Percentiles rank a stretch among this genome's conserved stretches.
Evolutionary conservation across 257 asterid species (phyloP).

Genomic region (Lycium barbarum): DNA sequence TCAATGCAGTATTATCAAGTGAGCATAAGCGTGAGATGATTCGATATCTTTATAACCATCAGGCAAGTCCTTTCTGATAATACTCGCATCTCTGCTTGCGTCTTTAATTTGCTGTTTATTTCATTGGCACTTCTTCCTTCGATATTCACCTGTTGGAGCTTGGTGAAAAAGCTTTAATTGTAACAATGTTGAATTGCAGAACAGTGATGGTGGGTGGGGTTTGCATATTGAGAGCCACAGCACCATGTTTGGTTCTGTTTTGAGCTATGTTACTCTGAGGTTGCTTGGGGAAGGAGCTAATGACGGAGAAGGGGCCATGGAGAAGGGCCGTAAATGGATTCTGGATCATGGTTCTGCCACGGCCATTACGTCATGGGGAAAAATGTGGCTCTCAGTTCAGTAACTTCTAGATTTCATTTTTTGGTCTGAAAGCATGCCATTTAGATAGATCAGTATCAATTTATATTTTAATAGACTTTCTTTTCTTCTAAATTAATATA

Average conservation of each 20-base stretch:
- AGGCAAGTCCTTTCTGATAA: conserved; percentile 50
- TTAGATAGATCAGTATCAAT: conserved; percentile 14
- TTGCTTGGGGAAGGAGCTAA: conserved; percentile 96
- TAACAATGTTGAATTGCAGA: conserved; percentile 57
- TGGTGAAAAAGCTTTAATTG: conserved; percentile 9
- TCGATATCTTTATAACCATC: conserved; percentile 98
- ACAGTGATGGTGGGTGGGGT: conserved; percentile 99
- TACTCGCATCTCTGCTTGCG: conserved; percentile 19
- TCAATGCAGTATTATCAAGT: conserved; percentile 76
- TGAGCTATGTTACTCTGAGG: conserved; percentile 89
- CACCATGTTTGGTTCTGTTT: conserved; percentile 96
- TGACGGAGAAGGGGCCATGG: conserved; percentile 94
- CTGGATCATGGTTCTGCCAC: conserved; percentile 94
- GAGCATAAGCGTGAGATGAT: conserved; percentile 91
- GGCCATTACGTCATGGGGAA: conserved; percentile 97
- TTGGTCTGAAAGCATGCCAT: conserved; percentile 15
- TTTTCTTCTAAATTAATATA: conserved; percentile 36
- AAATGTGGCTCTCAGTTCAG: conserved; percentile 98
- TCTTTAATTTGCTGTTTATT: conserved; percentile 25
- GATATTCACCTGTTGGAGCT: background rate
- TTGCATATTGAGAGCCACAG: conserved; percentile 99
- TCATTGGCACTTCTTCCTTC: conserved; percentile 24
- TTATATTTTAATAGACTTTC: conserved; percentile 19
- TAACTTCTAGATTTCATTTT: conserved; percentile 38
- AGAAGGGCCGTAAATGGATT: conserved; percentile 94